Evolutionary conservation across 2,329 filamentous ascomycete genomes (phyloP).

Genomic region (Calonectria henricotiae): DNA sequence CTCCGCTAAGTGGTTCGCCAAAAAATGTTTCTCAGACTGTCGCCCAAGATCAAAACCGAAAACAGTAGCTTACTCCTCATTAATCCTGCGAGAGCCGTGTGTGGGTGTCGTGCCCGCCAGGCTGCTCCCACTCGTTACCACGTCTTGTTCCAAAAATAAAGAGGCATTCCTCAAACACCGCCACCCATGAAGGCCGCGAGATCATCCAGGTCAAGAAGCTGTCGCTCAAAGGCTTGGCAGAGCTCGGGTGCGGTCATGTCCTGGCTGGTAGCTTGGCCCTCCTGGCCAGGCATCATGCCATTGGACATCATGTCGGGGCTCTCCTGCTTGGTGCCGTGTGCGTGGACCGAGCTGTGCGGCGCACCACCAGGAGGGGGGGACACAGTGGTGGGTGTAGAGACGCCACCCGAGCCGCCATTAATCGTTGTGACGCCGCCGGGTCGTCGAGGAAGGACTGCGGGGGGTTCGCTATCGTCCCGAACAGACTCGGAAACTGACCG

Average conservation of each 20-base stretch:
- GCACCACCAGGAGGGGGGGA: constrained; percentile 61
- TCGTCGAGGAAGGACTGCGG: constrained; percentile 65
- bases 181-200: constrained; percentile 76
- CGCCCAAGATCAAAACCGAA: constrained; percentile 29
- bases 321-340: constrained; percentile 58
- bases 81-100: constrained; percentile 23
- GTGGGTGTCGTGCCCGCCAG: background rate
- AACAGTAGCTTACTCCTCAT: constrained; percentile 31
- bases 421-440: constrained; percentile 73
- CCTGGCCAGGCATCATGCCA: constrained; percentile 54
- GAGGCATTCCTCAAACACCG: constrained; percentile 63
- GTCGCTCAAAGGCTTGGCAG: constrained; percentile 73
- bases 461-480: constrained; percentile 70
- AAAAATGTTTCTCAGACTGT: constrained; percentile 11
- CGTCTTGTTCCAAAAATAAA: constrained; percentile 1
- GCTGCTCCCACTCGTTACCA: background rate
- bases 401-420: constrained; percentile 70
- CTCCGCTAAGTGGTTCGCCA: constrained; percentile 19
- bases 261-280: constrained; percentile 58
- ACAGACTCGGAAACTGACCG: constrained; percentile 61
- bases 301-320: constrained; percentile 56
- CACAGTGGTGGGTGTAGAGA: constrained; percentile 65
- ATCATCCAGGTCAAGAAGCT: constrained; percentile 74
- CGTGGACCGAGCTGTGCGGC: constrained; percentile 48
- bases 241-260: constrained; percentile 75